These are phyloP conservation scores for Teratosphaeria viscida DNA, from an alignment of 2,329 filamentous ascomycete species.

Conservation along the genomic window DNA sequence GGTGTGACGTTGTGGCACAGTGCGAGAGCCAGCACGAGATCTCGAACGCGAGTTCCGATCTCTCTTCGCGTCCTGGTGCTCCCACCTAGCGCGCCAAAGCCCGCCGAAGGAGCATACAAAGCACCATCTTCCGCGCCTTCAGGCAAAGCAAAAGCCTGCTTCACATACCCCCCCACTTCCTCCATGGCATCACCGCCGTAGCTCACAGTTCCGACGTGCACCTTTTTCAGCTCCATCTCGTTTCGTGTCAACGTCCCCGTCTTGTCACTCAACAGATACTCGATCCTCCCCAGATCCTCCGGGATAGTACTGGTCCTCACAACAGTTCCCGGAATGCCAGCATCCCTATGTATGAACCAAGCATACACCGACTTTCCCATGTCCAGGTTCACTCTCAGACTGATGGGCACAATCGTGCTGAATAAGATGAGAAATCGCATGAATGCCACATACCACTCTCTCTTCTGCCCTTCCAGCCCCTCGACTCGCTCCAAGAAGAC, in stretches of 20 bases:
- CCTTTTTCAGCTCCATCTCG: conserved; percentile 77
- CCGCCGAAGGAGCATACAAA: conserved; percentile 66
- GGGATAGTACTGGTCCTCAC: conserved; percentile 96
- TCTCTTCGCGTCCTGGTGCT: conserved; percentile 75
- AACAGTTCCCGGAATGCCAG: conserved; percentile 81
- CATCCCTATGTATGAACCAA: conserved; percentile 85
- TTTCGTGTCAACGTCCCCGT: conserved; percentile 98
- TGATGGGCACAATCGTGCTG: conserved; percentile 98
- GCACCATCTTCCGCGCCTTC: conserved; percentile 1
- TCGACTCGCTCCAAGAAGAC: conserved; percentile 80
- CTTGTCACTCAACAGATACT: conserved; percentile 94
- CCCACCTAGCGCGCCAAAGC: conserved; percentile 13
- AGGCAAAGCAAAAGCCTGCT: conserved; percentile 60
- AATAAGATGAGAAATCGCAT: conserved; percentile 97
- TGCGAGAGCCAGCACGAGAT: conserved; percentile 83
- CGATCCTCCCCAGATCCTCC: conserved; percentile 87
- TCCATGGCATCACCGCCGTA: conserved; percentile 99
- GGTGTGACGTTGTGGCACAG: conserved; percentile 97
- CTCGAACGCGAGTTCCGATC: conserved; percentile 84
- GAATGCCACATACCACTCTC: conserved; percentile 86
- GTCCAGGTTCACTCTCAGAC: conserved; percentile 88
- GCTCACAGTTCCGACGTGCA: conserved; percentile 94
- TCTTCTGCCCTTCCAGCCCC: conserved; percentile 15
- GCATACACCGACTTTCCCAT: conserved; percentile 96
- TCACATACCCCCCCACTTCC: conserved; percentile 78